A percentile compares a stretch with the other conserved stretches of the same genome.
Conservation (phyloP, 441 rosid genomes). For the Brassica balearica region DNA sequence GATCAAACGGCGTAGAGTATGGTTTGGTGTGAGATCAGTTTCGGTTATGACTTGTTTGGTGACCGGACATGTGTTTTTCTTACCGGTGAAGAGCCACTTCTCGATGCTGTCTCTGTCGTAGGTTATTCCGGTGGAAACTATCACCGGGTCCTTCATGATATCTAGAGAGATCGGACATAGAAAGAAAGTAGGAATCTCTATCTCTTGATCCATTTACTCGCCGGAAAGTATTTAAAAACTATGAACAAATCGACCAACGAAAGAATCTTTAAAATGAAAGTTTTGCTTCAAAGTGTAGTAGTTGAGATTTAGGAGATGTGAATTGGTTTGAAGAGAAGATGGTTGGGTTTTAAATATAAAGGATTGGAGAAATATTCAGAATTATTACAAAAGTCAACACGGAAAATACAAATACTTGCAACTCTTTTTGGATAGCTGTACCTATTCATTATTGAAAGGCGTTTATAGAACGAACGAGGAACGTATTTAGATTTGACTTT, state of each 20-base stretch:
- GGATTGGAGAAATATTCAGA: slow-evolving; percentile 26
- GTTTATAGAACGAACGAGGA: slow-evolving; percentile 37
- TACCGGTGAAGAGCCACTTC: slow-evolving; percentile 64
- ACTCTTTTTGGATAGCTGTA: slow-evolving; percentile 40
- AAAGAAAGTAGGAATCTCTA: slow-evolving; percentile 76
- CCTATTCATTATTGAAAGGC: slow-evolving; percentile 19
- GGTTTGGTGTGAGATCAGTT: slow-evolving; percentile 82
- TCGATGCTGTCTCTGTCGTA: slow-evolving; percentile 82
- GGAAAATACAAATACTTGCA: slow-evolving; percentile 34
- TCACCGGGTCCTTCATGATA: slow-evolving; percentile 90
- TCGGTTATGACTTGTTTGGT: slow-evolving; percentile 67
- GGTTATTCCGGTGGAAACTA: slow-evolving; percentile 71
- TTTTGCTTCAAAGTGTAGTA: slow-evolving; percentile 18
- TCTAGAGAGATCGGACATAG: slow-evolving; percentile 84
- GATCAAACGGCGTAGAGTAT: slow-evolving; percentile 74
- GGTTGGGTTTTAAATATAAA: slow-evolving; percentile 42
- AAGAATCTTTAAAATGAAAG: slow-evolving; percentile 10
- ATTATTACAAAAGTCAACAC: slow-evolving; percentile 56
- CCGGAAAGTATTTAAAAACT: slow-evolving; percentile 2
- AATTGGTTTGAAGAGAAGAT: slow-evolving; percentile 47
- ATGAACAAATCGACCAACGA: slow-evolving; percentile 9
- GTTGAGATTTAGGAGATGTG: slow-evolving; percentile 40
- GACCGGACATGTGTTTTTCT: slow-evolving; percentile 65
- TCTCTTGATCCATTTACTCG: slow-evolving; percentile 57
- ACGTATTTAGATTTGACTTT: slow-evolving; percentile 41